phyloP scores from a whole-genome alignment of 371 early-diverging fungal genomes.

The Mortierella sp. region DNA sequence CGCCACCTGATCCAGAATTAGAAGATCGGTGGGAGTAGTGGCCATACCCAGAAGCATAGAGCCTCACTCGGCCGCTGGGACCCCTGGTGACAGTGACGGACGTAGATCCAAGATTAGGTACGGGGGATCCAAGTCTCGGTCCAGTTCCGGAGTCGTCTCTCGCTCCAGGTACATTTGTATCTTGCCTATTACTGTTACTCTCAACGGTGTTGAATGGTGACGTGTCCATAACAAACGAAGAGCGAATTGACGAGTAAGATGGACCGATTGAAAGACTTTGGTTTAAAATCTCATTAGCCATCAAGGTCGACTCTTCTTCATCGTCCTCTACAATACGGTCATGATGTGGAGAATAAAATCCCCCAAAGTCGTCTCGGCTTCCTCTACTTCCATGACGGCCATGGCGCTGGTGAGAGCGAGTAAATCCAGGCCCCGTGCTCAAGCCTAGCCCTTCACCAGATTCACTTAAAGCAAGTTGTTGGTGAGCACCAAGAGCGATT shows the following conservation, averaged over 20 bases:
- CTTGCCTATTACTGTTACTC: conserved; percentile 1
- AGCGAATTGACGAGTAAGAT: conserved; percentile 54
- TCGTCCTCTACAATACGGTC: conserved; percentile 53
- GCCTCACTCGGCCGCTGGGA: conserved; percentile 21
- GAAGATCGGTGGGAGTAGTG: conserved; percentile 40
- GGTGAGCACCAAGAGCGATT: background rate
- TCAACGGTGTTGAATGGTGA: conserved; percentile 26
- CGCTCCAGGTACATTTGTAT: background rate
- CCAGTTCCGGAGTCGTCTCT: background rate
- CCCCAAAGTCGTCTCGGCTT: conserved; percentile 55
- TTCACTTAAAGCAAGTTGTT: background rate
- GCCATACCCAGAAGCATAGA: conserved; percentile 39
- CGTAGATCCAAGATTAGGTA: conserved; percentile 16
- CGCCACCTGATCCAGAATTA: conserved; percentile 44
- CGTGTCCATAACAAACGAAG: conserved; percentile 52
- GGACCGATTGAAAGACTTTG: conserved; percentile 54
- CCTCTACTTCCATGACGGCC: conserved; percentile 52
- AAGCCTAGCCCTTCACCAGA: conserved; percentile 16
- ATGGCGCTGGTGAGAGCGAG: conserved; percentile 46
- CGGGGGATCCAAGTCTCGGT: conserved; percentile 20
- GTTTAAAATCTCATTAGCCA: conserved; percentile 53
- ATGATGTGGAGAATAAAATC: conserved; percentile 43
- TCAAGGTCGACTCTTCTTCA: conserved; percentile 51
- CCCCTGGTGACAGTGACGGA: conserved; percentile 5
- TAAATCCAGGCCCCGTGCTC: conserved; percentile 21